Evolutionary conservation across 208 protist genomes (phyloP).

Genomic region (Trichomonas tenax): DNA sequence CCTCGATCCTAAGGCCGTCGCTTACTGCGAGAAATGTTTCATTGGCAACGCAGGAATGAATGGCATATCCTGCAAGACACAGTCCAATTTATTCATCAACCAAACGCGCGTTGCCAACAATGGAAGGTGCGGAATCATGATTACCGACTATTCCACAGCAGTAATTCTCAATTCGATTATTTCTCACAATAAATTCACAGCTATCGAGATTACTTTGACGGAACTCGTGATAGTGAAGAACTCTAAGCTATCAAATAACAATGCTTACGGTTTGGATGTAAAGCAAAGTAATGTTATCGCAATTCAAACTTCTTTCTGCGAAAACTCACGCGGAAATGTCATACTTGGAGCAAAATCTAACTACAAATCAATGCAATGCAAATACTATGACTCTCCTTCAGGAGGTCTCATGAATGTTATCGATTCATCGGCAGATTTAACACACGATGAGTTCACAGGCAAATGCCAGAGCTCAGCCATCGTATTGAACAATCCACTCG

Average conservation of each 20-base stretch:
- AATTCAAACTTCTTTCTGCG: neutral
- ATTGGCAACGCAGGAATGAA: neutral
- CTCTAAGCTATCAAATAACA: neutral
- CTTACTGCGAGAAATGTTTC: neutral
- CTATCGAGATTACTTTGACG: neutral
- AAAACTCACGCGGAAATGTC: neutral
- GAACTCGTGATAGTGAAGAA: neutral
- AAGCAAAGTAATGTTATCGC: neutral
- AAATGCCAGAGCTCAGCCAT: neutral
- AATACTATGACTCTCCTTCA: neutral
- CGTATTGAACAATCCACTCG: neutral
- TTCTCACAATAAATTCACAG: neutral
- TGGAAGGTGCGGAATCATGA: neutral
- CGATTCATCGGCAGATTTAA: neutral
- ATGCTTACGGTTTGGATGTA: neutral
- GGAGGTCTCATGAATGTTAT: neutral
- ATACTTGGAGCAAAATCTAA: neutral
- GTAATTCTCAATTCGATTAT: neutral
- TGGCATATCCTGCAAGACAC: neutral
- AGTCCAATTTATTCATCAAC: neutral
- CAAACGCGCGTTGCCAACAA: neutral
- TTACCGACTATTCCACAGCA: neutral
- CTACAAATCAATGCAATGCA: neutral
- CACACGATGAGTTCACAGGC: neutral
- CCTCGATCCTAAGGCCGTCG: neutral